Percentiles rank a stretch among this genome's conserved stretches.
Conservation (phyloP, 805 yeast genomes). For the Diddensiella transvaalensis region DNA sequence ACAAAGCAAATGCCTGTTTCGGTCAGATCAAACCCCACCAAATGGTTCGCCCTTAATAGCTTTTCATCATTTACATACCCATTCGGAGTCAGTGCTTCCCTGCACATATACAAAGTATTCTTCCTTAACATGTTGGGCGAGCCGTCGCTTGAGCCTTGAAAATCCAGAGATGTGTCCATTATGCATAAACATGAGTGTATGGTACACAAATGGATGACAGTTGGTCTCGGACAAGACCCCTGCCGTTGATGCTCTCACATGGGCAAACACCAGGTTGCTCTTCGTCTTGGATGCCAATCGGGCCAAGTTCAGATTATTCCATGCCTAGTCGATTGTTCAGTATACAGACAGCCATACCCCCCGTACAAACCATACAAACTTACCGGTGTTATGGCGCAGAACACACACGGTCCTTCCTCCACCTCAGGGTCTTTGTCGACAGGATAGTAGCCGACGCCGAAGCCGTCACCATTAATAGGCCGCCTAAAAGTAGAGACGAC, state of each 20-base stretch:
- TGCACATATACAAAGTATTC: constrained; percentile 76
- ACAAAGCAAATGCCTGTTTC: constrained; percentile 67
- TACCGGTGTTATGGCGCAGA: constrained; percentile 86
- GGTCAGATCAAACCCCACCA: no score
- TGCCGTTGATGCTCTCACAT: constrained; percentile 92
- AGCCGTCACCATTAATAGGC: constrained; percentile 97
- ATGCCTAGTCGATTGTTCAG: constrained; percentile 40
- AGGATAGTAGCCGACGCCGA: constrained; percentile 91
- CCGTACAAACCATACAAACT: not conserved
- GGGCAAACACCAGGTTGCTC: constrained; percentile 83
- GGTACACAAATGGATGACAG: constrained; percentile 93
- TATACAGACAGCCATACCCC: not conserved
- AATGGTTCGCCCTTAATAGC: no score
- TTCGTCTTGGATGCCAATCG: constrained; percentile 84
- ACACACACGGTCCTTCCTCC: constrained; percentile 80
- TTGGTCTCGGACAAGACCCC: constrained; percentile 93
- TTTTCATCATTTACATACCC: constrained; percentile 48
- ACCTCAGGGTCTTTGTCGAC: constrained; percentile 48
- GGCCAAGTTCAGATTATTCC: constrained; percentile 92
- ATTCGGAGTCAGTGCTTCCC: constrained; percentile 95
- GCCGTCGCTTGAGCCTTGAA: constrained; percentile 62
- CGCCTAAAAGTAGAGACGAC: constrained; percentile 44
- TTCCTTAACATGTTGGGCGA: constrained; percentile 72
- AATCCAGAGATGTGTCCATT: constrained; percentile 81
- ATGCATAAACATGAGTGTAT: constrained; percentile 92